Conservation (phyloP, 2,329 filamentous ascomycete species). For the Teratosphaeria epicoccoides region DNA sequence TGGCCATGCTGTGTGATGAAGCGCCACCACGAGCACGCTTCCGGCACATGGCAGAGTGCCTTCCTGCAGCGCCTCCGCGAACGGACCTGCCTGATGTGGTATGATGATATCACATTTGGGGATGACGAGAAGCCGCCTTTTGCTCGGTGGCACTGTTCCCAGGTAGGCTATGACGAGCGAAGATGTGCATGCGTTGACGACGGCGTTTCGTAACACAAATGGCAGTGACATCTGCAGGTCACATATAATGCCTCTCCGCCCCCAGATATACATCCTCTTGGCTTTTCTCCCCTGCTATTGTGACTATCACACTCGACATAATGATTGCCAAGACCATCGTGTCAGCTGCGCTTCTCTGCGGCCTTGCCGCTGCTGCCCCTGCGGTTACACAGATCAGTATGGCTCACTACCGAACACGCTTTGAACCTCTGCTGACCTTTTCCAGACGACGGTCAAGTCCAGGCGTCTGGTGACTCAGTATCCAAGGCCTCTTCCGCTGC, state of each 20-base stretch:
- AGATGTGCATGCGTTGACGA: neutral
- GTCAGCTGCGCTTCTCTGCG: slow-evolving; percentile 11
- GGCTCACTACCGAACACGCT: neutral
- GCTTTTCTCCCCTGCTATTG: neutral
- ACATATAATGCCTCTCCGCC: neutral
- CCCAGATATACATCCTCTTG: neutral
- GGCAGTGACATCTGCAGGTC: neutral
- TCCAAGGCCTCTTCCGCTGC: slow-evolving; percentile 4
- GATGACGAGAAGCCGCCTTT: neutral
- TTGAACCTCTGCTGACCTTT: neutral
- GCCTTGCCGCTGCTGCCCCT: slow-evolving; percentile 27
- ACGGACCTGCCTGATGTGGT: neutral
- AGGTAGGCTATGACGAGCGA: neutral
- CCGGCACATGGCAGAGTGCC: neutral
- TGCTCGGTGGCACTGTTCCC: neutral
- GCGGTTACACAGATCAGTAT: slow-evolving; percentile 12
- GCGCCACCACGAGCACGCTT: neutral
- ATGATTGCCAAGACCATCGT: slow-evolving; percentile 14
- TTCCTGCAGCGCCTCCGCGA: neutral
- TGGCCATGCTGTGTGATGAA: neutral
- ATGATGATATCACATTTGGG: neutral
- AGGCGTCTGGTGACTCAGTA: neutral
- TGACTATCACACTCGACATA: slow-evolving; percentile 2
- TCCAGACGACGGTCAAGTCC: neutral
- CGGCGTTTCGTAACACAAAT: neutral